Evolutionary conservation across 805 yeast species (phyloP), one percentile per base, ranked within the genome.

Genomic region (Kazachstania taianensis): DNA sequence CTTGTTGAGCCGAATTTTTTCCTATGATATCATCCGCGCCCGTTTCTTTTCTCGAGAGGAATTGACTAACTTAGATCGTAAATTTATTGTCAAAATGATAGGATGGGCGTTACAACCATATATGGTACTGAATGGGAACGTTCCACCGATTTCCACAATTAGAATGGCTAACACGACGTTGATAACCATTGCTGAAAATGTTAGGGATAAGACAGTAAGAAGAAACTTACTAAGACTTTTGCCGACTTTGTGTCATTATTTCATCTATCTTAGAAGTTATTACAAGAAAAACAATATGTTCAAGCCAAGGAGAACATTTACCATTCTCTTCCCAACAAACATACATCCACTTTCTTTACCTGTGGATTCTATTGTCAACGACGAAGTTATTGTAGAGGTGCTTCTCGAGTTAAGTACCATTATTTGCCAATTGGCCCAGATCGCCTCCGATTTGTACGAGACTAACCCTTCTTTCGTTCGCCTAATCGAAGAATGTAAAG

Each of bases 301-400:
- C 57, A 68, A 67, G 40, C 71, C 76, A 24, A 76, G 72, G 57
- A 70, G 84, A 60, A 68, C 75, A 0, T 81, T 78, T 50, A 77
- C 84, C 0, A 67, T 65, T 19, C 59, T 83, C 28, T 86, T 84
- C 62, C 94, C 92, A 7, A 65, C 67, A 20, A 55, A 60, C 12
- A 73, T 70, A 48, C 94, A 94, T 13, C 78, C 79, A 50, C 59
- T 61, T 32, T 78, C 74, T 29, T 49, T 66, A 20, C 74, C 87
- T 0, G 71, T 81, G 44, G 94, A 85, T 50, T 78, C 94, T 0
- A 65, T 77, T 30, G 81, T 82, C 14, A 73, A 75, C 42, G 82
- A 78, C 42, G 81, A 76, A 43, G 62, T 68, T 2, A 65, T 81
- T 38, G 83, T 77, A 19, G 96, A 85, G 52, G 65, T 80, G 3